Conservation (phyloP, 2,329 filamentous ascomycete species). For the Aspergillus piperis region DNA sequence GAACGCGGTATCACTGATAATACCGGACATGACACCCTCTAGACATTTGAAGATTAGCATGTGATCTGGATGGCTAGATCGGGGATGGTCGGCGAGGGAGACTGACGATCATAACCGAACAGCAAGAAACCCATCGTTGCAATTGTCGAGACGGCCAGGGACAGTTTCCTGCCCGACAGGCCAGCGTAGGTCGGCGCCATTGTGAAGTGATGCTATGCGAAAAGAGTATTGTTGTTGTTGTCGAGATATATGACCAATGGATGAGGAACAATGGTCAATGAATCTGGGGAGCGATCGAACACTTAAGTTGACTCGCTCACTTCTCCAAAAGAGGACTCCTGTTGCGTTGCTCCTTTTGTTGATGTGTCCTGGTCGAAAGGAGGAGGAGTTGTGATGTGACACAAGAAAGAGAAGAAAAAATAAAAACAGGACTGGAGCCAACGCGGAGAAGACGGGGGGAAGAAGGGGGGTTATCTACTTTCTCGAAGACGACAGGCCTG, state of each 20-base stretch:
- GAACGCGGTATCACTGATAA: slow-evolving; percentile 37
- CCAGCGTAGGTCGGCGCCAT: slow-evolving; percentile 61
- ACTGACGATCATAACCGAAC: slow-evolving; percentile 59
- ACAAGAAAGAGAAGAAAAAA: slow-evolving; percentile 5
- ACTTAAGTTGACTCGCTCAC: slow-evolving; percentile 2
- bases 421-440: slow-evolving; percentile 17
- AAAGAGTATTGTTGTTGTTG: neutral
- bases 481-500: slow-evolving; percentile 24
- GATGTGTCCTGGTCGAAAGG: neutral
- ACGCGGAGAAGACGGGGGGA: slow-evolving; percentile 22
- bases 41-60: neutral
- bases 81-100: neutral
- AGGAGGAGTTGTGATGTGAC: slow-evolving; percentile 5
- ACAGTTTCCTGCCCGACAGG: slow-evolving; percentile 59
- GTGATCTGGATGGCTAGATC: too few relatives aligned
- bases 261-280: neutral
- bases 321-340: neutral
- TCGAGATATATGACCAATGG: neutral
- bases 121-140: slow-evolving; percentile 65
- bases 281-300: slow-evolving; percentile 1
- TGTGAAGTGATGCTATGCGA: slow-evolving; percentile 7
- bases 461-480: slow-evolving; percentile 32
- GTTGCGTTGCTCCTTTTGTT: neutral
- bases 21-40: slow-evolving; percentile 45
- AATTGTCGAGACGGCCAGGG: slow-evolving; percentile 61